A percentile compares a stretch with the other conserved stretches of the same genome.
Evolutionary conservation across 305 asterid species (phyloP).

Genomic region (Rubia occidens): DNA sequence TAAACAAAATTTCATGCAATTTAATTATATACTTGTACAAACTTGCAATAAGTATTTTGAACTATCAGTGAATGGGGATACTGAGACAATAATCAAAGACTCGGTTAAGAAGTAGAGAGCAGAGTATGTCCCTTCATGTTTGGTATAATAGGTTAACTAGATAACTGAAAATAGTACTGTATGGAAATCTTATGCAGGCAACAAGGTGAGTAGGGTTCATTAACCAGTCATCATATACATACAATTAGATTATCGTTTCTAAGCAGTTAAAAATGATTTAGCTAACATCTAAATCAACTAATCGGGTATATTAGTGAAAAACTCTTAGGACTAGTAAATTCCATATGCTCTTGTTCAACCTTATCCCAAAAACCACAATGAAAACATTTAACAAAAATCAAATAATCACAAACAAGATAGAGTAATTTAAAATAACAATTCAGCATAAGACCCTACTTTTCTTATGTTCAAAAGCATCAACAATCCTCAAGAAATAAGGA

Average conservation of each 20-base stretch:
- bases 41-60: neutral
- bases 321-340: neutral
- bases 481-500: neutral
- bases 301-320: neutral
- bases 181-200: neutral
- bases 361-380: neutral
- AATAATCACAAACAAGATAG: neutral
- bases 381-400: neutral
- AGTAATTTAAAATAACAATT: neutral
- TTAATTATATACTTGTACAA: neutral
- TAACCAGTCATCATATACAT: neutral
- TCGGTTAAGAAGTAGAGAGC: neutral
- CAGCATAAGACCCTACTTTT: neutral
- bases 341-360: neutral
- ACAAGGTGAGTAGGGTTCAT: neutral
- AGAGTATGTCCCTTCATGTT: neutral
- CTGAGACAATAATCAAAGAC: neutral
- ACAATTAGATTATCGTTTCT: neutral
- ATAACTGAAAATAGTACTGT: neutral
- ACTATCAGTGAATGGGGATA: neutral
- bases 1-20: neutral
- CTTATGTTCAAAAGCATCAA: neutral
- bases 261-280: neutral
- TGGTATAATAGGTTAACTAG: neutral
- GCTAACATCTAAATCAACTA: neutral